phyloP scores from a whole-genome alignment of 257 asterid genomes.

The Gynochthodes officinalis region DNA sequence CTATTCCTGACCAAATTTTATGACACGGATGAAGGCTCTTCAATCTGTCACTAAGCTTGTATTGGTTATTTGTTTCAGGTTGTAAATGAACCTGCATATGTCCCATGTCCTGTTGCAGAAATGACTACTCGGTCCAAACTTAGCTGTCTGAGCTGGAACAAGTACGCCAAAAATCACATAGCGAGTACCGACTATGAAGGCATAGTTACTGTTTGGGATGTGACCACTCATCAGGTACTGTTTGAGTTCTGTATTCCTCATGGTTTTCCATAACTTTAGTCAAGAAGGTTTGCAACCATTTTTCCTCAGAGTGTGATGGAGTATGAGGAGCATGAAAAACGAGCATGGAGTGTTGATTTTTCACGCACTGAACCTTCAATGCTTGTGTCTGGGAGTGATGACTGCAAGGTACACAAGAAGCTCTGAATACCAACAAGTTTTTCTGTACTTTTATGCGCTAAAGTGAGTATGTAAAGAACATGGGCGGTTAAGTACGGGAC shows the following conservation, averaged over 20 bases:
- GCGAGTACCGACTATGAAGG: constrained; percentile 97
- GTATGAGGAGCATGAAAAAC: constrained; percentile 92
- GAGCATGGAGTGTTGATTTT: constrained; percentile 96
- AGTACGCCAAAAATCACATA: constrained; percentile 59
- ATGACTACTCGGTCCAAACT: constrained; percentile 79
- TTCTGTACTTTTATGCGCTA: neutral
- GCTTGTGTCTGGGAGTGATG: constrained; percentile 94
- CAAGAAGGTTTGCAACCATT: constrained; percentile 10
- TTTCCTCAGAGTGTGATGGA: constrained; percentile 74
- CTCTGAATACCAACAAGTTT: neutral
- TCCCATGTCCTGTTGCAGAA: constrained; percentile 75
- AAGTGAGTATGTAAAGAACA: neutral
- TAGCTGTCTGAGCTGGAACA: constrained; percentile 93
- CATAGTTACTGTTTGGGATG: constrained; percentile 90
- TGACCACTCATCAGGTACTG: constrained; percentile 77
- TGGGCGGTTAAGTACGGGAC: neutral
- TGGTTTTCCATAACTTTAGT: constrained; percentile 4
- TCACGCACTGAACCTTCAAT: constrained; percentile 74
- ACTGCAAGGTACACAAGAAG: constrained; percentile 65
- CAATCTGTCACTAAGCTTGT: constrained; percentile 10
- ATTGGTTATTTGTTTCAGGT: constrained; percentile 46
- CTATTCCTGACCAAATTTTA: neutral
- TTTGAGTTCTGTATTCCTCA: constrained; percentile 12
- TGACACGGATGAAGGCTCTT: neutral
- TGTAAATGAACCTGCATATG: constrained; percentile 66